Conservation (phyloP, 2,329 filamentous ascomycete species). For the Tolypocladium ophioglossoides region DNA sequence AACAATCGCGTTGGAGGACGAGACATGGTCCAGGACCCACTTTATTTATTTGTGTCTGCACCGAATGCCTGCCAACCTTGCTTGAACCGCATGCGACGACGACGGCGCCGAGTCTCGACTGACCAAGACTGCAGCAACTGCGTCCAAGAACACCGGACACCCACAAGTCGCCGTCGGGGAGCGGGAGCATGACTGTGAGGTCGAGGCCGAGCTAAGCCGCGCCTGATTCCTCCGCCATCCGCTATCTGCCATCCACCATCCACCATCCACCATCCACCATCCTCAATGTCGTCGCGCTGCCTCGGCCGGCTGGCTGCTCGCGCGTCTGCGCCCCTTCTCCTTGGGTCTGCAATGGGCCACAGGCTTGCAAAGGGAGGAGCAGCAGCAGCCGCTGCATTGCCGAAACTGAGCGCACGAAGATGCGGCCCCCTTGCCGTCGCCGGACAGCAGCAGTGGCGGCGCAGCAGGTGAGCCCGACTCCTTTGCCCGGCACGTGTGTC, state of each 20-base stretch:
- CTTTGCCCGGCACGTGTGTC: background rate
- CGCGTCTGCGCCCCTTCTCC: background rate
- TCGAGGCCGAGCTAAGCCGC: background rate
- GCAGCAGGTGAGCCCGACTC: background rate
- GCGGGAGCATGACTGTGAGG: background rate
- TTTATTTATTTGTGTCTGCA: background rate
- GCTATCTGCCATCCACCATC: background rate
- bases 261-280: too few species aligned
- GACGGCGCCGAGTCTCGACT: background rate
- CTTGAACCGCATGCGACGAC: background rate
- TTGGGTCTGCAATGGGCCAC: background rate
- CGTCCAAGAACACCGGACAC: background rate
- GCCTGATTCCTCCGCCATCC: background rate
- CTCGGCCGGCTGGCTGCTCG: background rate
- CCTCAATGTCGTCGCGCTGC: background rate
- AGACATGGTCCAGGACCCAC: background rate
- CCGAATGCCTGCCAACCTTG: background rate
- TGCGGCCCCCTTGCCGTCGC: background rate
- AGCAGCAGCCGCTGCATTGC: background rate
- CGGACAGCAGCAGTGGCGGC: background rate
- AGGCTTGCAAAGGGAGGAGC: background rate
- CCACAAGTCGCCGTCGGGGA: background rate
- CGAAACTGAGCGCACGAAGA: background rate
- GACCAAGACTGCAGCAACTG: background rate
- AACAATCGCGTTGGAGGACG: background rate